Conservation (phyloP, 1,139 yeast species). For the Candida smagusa region DNA sequence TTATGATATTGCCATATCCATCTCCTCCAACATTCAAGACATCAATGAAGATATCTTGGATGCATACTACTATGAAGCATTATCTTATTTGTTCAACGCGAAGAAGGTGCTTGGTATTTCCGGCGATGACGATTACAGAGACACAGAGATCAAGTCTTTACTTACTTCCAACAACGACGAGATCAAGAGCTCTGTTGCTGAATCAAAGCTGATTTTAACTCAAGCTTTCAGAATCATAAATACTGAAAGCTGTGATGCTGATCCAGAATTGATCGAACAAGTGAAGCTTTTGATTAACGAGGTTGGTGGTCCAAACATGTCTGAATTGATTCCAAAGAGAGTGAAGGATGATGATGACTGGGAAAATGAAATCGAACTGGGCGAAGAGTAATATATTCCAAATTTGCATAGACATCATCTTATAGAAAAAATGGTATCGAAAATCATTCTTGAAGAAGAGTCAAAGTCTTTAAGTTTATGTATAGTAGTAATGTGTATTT, state of each 20-base stretch:
- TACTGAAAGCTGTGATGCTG: conserved; percentile 44
- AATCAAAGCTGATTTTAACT: conserved; percentile 53
- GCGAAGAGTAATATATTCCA: conserved; percentile 9
- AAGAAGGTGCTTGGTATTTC: conserved; percentile 32
- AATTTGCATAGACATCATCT: too few species aligned
- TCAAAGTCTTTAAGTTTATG: neutral
- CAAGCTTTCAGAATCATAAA: conserved; percentile 51
- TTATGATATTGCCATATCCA: conserved; percentile 61
- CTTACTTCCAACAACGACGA: conserved; percentile 20
- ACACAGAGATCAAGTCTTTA: conserved; percentile 31
- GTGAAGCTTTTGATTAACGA: conserved; percentile 47
- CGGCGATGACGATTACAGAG: conserved; percentile 48
- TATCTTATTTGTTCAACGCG: conserved; percentile 62
- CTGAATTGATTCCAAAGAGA: conserved; percentile 43
- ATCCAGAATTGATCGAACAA: conserved; percentile 54
- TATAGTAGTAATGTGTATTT: neutral
- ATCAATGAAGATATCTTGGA: conserved; percentile 83
- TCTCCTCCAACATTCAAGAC: conserved; percentile 62
- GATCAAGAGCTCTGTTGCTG: conserved; percentile 34
- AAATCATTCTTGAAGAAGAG: neutral
- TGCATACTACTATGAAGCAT: conserved; percentile 75
- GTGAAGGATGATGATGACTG: conserved; percentile 43
- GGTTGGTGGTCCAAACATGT: conserved; percentile 58
- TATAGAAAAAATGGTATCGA: neutral
- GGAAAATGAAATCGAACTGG: conserved; percentile 44